Evolutionary conservation across 2,329 filamentous ascomycete genomes (phyloP).

Genomic region (Chalaropsis thielavioides): DNA sequence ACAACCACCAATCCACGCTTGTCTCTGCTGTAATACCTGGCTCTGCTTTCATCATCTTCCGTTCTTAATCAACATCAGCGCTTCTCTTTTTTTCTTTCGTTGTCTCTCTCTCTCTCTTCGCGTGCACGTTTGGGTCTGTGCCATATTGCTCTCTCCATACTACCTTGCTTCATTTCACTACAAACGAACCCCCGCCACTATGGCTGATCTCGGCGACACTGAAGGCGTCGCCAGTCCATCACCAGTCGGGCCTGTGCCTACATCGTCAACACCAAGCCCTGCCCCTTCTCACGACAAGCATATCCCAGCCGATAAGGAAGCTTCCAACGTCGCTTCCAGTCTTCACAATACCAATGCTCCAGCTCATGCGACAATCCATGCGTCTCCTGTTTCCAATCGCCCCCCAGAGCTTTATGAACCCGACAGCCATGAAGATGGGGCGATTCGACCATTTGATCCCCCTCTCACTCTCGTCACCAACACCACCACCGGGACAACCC

Average conservation of each 20-base stretch:
- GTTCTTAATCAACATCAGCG: neutral
- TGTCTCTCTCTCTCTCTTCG: too few relatives aligned
- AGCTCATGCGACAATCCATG: neutral
- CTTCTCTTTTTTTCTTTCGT: neutral
- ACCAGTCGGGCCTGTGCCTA: neutral
- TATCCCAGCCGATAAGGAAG: neutral
- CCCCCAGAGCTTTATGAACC: neutral
- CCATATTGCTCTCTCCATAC: neutral
- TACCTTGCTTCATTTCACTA: neutral
- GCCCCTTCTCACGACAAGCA: neutral
- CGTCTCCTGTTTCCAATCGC: neutral
- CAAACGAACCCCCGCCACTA: neutral
- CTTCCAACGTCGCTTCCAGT: neutral
- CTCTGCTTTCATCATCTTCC: neutral
- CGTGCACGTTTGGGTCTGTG: neutral
- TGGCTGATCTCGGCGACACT: neutral
- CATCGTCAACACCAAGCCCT: neutral
- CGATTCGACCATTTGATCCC: constrained; percentile 13
- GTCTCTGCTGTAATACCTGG: neutral
- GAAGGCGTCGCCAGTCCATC: neutral
- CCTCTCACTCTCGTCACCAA: constrained; percentile 76
- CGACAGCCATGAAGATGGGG: neutral
- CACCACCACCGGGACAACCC: constrained; percentile 52
- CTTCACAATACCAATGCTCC: neutral
- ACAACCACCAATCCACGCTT: neutral